A percentile compares a stretch with the other conserved stretches of the same genome.
phyloP scores from a whole-genome alignment of 1,284 basidiomycete genomes.

The Ustilago curta region DNA sequence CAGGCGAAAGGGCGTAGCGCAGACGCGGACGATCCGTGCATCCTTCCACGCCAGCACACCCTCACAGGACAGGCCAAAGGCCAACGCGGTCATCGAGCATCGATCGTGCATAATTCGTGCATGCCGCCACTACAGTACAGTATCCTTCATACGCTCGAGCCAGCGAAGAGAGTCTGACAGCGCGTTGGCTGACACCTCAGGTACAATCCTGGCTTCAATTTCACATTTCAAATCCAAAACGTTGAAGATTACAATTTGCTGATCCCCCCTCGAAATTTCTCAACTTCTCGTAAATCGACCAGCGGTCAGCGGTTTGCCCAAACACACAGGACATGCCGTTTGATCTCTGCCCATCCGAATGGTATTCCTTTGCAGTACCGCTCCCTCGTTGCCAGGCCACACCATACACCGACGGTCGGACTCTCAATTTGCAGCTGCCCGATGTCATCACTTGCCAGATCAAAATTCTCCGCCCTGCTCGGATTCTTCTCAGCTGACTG shows the following conservation, averaged over 20 bases:
- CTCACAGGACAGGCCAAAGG: no score
- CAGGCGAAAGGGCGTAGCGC: neutral
- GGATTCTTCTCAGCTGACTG: slow-evolving; percentile 3
- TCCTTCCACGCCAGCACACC: no score
- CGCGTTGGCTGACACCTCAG: neutral
- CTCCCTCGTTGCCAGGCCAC: no score
- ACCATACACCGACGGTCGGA: neutral
- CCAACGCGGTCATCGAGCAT: slow-evolving; percentile 41
- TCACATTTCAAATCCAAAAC: neutral
- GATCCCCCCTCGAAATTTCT: neutral
- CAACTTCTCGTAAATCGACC: no score
- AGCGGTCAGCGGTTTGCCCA: no score
- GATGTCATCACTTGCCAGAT: slow-evolving; percentile 2
- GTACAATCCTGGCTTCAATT: no score
- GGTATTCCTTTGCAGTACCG: no score
- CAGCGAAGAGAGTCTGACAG: slow-evolving; percentile 1
- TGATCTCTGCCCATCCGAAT: no score
- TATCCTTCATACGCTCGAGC: slow-evolving; percentile 12
- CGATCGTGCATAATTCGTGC: slow-evolving; percentile 36
- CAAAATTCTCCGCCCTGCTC: slow-evolving; percentile 7
- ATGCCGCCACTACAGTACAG: neutral
- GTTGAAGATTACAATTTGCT: no score
- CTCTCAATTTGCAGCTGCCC: neutral
- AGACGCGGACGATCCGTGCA: neutral
- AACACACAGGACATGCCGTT: no score